Percentiles rank a stretch among this genome's conserved stretches.
These are phyloP conservation scores for Cytospora piceae DNA, from an alignment of 2,329 filamentous ascomycete genomes.

Conservation along the genomic window DNA sequence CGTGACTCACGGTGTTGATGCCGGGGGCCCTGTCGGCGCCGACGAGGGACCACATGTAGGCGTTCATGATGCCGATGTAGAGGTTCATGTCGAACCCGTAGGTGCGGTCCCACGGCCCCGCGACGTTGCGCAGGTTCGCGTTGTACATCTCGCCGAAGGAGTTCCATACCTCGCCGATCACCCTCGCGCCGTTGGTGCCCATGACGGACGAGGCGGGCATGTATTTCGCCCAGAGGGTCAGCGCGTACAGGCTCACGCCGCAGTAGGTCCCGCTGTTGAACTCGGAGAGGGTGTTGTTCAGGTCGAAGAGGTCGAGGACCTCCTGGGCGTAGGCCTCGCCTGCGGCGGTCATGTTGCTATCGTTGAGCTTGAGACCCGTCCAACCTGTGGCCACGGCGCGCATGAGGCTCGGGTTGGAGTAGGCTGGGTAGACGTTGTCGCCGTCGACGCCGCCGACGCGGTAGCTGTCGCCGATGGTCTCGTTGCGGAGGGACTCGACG, in stretches of 20 bases:
- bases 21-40: slow-evolving; percentile 50
- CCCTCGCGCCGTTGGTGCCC: slow-evolving; percentile 52
- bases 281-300: slow-evolving; percentile 61
- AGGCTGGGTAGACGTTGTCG: slow-evolving; percentile 66
- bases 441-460: slow-evolving; percentile 61
- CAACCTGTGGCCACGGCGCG: slow-evolving; percentile 63
- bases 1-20: slow-evolving; percentile 38
- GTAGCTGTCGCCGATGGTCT: slow-evolving; percentile 62
- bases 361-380: slow-evolving; percentile 56
- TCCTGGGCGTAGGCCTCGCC: slow-evolving; percentile 61
- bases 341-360: slow-evolving; percentile 61
- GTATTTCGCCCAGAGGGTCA: slow-evolving; percentile 65
- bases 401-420: slow-evolving; percentile 65
- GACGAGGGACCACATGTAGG: slow-evolving; percentile 62
- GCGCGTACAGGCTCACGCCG: slow-evolving; percentile 62
- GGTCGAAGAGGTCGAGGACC: slow-evolving; percentile 60
- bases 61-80: slow-evolving; percentile 60
- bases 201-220: slow-evolving; percentile 57
- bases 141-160: slow-evolving; percentile 59
- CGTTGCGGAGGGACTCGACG: slow-evolving; percentile 56
- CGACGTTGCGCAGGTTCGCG: slow-evolving; percentile 61
- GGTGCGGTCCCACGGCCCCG: slow-evolving; percentile 66
- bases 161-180: slow-evolving; percentile 59
- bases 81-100: slow-evolving; percentile 68
- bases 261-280: slow-evolving; percentile 68